These are phyloP conservation scores for Ustulina deusta DNA, from an alignment of 2,329 filamentous ascomycete genomes.

Conservation along the genomic window DNA sequence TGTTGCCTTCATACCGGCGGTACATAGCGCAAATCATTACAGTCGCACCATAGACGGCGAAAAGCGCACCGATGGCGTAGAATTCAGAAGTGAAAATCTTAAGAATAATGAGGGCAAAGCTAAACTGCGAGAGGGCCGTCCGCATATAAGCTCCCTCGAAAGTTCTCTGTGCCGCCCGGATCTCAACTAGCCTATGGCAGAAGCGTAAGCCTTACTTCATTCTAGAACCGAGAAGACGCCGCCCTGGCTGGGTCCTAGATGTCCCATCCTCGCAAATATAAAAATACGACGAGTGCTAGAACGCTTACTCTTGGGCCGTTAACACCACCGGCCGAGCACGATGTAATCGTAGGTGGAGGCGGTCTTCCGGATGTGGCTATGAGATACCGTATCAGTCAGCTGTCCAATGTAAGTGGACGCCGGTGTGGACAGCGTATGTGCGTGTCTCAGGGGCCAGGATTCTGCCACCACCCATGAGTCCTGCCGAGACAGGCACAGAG, in stretches of 20 bases:
- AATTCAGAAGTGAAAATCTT: slow-evolving; percentile 98
- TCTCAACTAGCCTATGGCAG: slow-evolving; percentile 78
- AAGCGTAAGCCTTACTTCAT: slow-evolving; percentile 22
- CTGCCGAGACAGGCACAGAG: not conserved
- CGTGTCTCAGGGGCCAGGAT: slow-evolving; percentile 14
- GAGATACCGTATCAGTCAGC: slow-evolving; percentile 30
- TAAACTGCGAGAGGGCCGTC: slow-evolving; percentile 94
- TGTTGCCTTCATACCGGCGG: slow-evolving; percentile 89
- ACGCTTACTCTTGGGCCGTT: slow-evolving; percentile 76
- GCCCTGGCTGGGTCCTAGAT: not conserved
- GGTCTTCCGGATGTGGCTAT: slow-evolving; percentile 54
- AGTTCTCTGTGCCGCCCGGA: slow-evolving; percentile 93
- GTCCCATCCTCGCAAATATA: not conserved
- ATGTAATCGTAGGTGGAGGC: slow-evolving; percentile 83
- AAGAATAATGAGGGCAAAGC: slow-evolving; percentile 91
- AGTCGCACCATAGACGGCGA: slow-evolving; percentile 89
- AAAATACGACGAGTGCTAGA: not conserved
- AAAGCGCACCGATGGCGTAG: slow-evolving; percentile 95
- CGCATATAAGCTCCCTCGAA: slow-evolving; percentile 98
- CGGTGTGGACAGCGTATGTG: slow-evolving; percentile 2
- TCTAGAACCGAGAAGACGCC: not conserved
- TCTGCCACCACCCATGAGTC: not conserved
- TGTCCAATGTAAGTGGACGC: slow-evolving; percentile 7
- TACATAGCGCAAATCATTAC: slow-evolving; percentile 87
- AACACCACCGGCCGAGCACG: slow-evolving; percentile 85